Conservation (phyloP, 2,329 filamentous ascomycete species). For the Arthroderma uncinatum region DNA sequence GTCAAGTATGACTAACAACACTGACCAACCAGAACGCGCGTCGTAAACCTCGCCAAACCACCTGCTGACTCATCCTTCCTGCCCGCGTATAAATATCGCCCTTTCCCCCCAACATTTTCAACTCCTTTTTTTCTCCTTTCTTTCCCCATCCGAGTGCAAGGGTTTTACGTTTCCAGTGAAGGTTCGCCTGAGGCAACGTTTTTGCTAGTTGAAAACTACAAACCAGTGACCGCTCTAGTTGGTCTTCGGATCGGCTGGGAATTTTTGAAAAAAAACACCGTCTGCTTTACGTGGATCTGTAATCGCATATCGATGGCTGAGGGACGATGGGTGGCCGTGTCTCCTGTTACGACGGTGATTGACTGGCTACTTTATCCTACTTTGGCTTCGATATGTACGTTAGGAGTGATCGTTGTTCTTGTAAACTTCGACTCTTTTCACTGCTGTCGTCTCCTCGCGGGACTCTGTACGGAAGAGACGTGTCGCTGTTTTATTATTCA, state of each 20-base stretch:
- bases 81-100: constrained; percentile 12
- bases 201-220: constrained; percentile 81
- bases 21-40: not conserved
- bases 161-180: constrained; percentile 70
- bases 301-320: not conserved
- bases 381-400: not conserved
- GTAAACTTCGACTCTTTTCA: constrained; percentile 17
- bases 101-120: constrained; percentile 5
- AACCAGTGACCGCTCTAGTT: constrained; percentile 57
- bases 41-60: constrained; percentile 7
- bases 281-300: not conserved
- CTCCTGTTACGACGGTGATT: not conserved
- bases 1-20: not conserved
- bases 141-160: constrained; percentile 53
- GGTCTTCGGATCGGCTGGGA: constrained; percentile 59
- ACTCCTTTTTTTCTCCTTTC: constrained; percentile 29
- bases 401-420: not conserved
- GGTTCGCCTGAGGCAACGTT: constrained; percentile 72
- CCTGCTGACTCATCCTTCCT: constrained; percentile 12
- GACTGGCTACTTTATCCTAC: not conserved
- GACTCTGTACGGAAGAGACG: constrained; percentile 15
- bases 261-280: constrained; percentile 53
- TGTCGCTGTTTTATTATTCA: not conserved
- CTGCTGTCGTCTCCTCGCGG: constrained; percentile 14
- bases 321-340: not conserved